These are phyloP conservation scores for Trichoderma polysporum DNA, from an alignment of 2,329 filamentous ascomycete genomes.

Conservation along the genomic window DNA sequence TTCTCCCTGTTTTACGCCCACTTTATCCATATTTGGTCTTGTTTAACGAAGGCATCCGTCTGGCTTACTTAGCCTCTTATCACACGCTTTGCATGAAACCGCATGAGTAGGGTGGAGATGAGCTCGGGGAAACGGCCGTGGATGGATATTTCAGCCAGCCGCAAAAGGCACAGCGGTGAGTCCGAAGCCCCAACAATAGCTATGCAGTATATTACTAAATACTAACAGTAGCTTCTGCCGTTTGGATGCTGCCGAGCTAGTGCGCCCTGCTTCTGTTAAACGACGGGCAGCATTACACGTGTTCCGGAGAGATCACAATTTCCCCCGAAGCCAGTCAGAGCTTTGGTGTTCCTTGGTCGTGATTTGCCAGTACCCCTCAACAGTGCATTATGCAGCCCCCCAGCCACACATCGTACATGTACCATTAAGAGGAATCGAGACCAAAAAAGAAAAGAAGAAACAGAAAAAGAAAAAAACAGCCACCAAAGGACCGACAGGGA, in stretches of 20 bases:
- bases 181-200: neutral
- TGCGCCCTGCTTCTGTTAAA: neutral
- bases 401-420: conserved; percentile 6
- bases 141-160: neutral
- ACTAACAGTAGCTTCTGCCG: neutral
- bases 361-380: neutral
- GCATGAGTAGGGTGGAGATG: conserved; percentile 14
- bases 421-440: neutral
- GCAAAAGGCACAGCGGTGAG: conserved; percentile 11
- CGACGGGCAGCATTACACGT: conserved; percentile 2
- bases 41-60: neutral
- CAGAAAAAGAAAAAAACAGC: neutral
- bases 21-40: neutral
- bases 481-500: conserved; percentile 5
- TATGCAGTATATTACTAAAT: neutral
- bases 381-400: neutral
- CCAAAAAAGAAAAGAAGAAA: neutral
- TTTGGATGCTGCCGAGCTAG: neutral
- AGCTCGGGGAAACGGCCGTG: neutral
- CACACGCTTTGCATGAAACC: conserved; percentile 7
- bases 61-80: neutral
- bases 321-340: neutral
- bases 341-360: neutral
- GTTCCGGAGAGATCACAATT: neutral
- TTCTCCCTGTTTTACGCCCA: neutral